A percentile compares a stretch with the other conserved stretches of the same genome.
phyloP scores from a whole-genome alignment of 2,329 filamentous ascomycete species.

The Hymenoscyphus occultus region DNA sequence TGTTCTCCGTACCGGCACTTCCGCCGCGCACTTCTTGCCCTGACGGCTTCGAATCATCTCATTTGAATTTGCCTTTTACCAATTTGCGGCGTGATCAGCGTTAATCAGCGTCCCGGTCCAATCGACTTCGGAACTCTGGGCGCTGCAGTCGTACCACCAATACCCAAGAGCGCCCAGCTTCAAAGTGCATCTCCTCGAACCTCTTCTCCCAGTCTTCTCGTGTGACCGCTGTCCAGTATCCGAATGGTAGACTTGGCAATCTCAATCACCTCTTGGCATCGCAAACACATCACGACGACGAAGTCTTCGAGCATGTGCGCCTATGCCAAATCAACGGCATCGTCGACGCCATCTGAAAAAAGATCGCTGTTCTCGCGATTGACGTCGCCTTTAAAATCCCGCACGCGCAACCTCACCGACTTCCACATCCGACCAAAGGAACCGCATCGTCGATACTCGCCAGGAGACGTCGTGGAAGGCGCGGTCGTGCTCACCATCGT shows the following conservation, averaged over 20 bases:
- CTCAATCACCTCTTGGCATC: constrained; percentile 32
- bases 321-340: constrained; percentile 28
- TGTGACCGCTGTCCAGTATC: constrained; percentile 23
- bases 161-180: constrained; percentile 8
- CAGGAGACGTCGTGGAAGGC: constrained; percentile 70
- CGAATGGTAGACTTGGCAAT: constrained; percentile 29
- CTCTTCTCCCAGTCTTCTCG: constrained; percentile 8
- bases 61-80: not conserved
- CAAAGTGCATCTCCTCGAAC: constrained; percentile 3
- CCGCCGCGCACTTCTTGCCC: constrained; percentile 3
- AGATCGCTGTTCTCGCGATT: constrained; percentile 41
- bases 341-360: constrained; percentile 26
- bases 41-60: not conserved
- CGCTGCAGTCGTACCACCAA: constrained; percentile 8
- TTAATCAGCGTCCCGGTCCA: not conserved
- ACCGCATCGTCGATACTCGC: constrained; percentile 72
- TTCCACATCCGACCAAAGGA: constrained; percentile 77
- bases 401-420: constrained; percentile 66
- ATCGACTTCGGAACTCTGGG: constrained; percentile 5
- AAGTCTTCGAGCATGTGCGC: constrained; percentile 34
- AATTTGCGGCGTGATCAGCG: not conserved
- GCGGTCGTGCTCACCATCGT: constrained; percentile 69
- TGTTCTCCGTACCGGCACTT: not conserved
- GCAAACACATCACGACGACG: constrained; percentile 25
- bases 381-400: constrained; percentile 43